phyloP scores from a whole-genome alignment of 2,329 filamentous ascomycete species.

The Chrysoporthe puriensis region DNA sequence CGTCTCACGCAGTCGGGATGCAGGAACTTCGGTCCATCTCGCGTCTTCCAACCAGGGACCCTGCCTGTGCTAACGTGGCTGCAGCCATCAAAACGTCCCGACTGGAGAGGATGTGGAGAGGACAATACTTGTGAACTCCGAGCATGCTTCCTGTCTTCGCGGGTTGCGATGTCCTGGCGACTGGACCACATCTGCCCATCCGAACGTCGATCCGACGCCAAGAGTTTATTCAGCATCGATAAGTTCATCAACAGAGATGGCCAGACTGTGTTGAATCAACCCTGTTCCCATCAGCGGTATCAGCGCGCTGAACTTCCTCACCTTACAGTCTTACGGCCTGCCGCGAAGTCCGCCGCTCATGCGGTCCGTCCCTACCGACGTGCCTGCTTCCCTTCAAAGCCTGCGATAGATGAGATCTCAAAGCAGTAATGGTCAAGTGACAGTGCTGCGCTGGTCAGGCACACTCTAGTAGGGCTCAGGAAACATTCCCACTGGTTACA shows the following conservation, averaged over 20 bases:
- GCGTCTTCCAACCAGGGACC: slow-evolving; percentile 5
- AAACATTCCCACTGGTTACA: slow-evolving; percentile 21
- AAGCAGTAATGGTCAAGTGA: slow-evolving; percentile 37
- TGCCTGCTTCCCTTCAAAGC: slow-evolving; percentile 40
- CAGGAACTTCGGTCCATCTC: slow-evolving; percentile 19
- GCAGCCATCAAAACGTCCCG: slow-evolving; percentile 4
- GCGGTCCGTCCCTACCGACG: slow-evolving; percentile 48
- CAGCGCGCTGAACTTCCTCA: slow-evolving; percentile 18
- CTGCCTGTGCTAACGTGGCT: slow-evolving; percentile 17
- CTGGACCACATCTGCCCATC: neutral
- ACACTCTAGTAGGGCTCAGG: slow-evolving; percentile 17
- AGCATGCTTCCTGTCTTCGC: neutral
- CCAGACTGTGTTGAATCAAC: neutral
- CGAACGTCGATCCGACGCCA: neutral
- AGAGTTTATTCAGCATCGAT: neutral
- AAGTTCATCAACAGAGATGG: neutral
- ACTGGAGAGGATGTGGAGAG: neutral
- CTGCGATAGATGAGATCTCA: slow-evolving; percentile 35
- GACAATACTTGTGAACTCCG: slow-evolving; percentile 7
- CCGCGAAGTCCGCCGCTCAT: slow-evolving; percentile 37
- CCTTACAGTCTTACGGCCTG: slow-evolving; percentile 21
- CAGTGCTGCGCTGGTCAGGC: slow-evolving; percentile 31
- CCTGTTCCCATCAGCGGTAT: neutral
- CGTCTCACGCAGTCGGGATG: slow-evolving; percentile 17
- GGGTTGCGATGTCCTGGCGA: neutral